Conservation (phyloP, 768 basidiomycete species). For the Russula sp. region DNA sequence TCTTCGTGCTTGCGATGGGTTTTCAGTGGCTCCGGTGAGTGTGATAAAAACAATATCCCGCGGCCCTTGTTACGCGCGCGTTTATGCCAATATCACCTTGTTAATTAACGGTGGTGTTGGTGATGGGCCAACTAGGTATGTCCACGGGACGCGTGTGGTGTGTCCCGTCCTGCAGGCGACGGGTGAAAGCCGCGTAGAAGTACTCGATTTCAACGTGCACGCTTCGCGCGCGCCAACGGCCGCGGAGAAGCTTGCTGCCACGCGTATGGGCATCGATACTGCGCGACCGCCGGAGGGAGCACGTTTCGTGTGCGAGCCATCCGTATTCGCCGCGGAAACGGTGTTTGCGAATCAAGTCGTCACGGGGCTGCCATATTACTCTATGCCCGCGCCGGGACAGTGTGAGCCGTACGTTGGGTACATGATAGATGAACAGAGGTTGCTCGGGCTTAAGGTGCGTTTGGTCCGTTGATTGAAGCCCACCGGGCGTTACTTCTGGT, state of each 20-base stretch:
- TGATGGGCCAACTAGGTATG: constrained; percentile 31
- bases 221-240: constrained; percentile 18
- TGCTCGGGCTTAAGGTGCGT: constrained; percentile 40
- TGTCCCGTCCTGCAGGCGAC: constrained; percentile 29
- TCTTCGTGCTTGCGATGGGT: constrained; percentile 33
- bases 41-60: no score
- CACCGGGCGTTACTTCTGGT: not conserved
- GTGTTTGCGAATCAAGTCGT: constrained; percentile 35
- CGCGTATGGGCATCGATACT: constrained; percentile 10
- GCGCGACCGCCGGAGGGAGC: not conserved
- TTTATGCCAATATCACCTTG: no score
- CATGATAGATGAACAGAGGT: constrained; percentile 43
- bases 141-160: constrained; percentile 44
- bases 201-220: constrained; percentile 38
- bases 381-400: constrained; percentile 19
- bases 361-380: constrained; percentile 36
- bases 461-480: not conserved
- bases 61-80: not conserved
- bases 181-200: constrained; percentile 25
- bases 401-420: constrained; percentile 36
- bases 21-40: constrained; percentile 42
- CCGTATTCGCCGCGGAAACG: constrained; percentile 11
- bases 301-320: constrained; percentile 15
- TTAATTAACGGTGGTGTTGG: not conserved
- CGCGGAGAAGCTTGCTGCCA: constrained; percentile 12